Base-by-base conservation (phyloP, 441 rosid species). In the Pelargonium cotyledonis region DNA sequence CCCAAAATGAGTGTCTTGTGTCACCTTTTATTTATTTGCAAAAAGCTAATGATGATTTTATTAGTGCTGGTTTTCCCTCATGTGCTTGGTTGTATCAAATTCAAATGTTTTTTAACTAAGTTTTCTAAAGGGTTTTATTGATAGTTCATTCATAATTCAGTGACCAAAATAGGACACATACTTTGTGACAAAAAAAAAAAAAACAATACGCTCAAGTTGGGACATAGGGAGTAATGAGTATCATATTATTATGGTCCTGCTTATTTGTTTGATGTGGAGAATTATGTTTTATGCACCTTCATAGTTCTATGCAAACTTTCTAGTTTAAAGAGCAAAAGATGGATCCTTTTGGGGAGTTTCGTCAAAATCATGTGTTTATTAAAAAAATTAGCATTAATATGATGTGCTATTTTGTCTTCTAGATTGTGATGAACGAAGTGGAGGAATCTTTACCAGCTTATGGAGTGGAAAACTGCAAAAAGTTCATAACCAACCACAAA, bases 371-470 rank as follows among this genome's bases (percentile, higher is more conserved):
- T 58, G 8, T 21, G 63, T 29, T 58, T 58, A 2, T 58, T 58
- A 26, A 21, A 31, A 60, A 60, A 11, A 19, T 31, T 21, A 16
- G 23, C 29, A 19, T 4, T 61, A 38, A 16, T 61, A 5, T 26
- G 65, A 5, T 60, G 41, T 38, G 8, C 6, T 38, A 38, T 31
- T 19, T 65, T 14, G 47, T 58, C 5, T 38, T 76, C 31, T 70
- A 80, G 84, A 76, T 68, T 58, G 63, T 72, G 75, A 81, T 64
- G 75, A 72, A 65, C 75, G 53, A 53, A 70, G 49, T 49, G 63
- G 75, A 72, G 82, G 76, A 47, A 60, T 80, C 67, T 76, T 79
- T 66, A 49, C 76, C 69, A 69, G 70, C 72, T 75, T 77, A 62
- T 81, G 69, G 51, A 73, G 72, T 67, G 75, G 66, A 46, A 57